Evolutionary conservation across 345 rosid species (phyloP).

Genomic region (Heritiera fomes): DNA sequence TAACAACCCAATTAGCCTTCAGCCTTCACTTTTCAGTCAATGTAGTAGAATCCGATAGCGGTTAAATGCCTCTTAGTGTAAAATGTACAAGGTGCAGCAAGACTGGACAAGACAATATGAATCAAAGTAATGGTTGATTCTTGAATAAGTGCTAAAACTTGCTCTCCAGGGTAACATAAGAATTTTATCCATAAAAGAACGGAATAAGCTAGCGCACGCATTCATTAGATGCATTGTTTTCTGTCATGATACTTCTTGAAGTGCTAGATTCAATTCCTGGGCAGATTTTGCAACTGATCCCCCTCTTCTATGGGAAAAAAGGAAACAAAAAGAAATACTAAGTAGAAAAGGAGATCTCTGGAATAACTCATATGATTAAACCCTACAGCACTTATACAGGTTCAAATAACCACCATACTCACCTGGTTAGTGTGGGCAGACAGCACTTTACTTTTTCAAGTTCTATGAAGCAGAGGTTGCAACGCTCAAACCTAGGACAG

Average conservation of each 20-base stretch:
- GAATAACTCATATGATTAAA: slow-evolving; percentile 18
- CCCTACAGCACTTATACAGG: neutral
- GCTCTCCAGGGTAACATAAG: slow-evolving; percentile 16
- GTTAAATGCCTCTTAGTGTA: slow-evolving; percentile 34
- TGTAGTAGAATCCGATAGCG: slow-evolving; percentile 28
- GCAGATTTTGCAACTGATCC: slow-evolving; percentile 87
- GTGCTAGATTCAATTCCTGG: slow-evolving; percentile 78
- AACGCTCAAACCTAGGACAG: slow-evolving; percentile 70
- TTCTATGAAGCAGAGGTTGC: slow-evolving; percentile 78
- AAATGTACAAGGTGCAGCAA: slow-evolving; percentile 33
- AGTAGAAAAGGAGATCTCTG: neutral
- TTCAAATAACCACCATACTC: neutral
- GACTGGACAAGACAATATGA: slow-evolving; percentile 10
- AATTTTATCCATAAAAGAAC: slow-evolving; percentile 18
- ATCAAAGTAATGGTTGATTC: slow-evolving; percentile 1
- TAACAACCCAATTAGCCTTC: slow-evolving; percentile 21
- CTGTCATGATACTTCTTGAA: slow-evolving; percentile 67
- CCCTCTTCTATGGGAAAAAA: slow-evolving; percentile 59
- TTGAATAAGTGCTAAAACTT: neutral
- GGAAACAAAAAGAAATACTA: slow-evolving; percentile 9
- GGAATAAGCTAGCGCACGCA: slow-evolving; percentile 18
- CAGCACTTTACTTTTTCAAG: slow-evolving; percentile 79
- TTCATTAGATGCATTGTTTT: slow-evolving; percentile 20
- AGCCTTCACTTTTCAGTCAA: neutral
- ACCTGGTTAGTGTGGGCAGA: slow-evolving; percentile 66